These are phyloP conservation scores for Hypoxylon lienhwacheense DNA, from an alignment of 495 filamentous ascomycete species.

Conservation along the genomic window DNA sequence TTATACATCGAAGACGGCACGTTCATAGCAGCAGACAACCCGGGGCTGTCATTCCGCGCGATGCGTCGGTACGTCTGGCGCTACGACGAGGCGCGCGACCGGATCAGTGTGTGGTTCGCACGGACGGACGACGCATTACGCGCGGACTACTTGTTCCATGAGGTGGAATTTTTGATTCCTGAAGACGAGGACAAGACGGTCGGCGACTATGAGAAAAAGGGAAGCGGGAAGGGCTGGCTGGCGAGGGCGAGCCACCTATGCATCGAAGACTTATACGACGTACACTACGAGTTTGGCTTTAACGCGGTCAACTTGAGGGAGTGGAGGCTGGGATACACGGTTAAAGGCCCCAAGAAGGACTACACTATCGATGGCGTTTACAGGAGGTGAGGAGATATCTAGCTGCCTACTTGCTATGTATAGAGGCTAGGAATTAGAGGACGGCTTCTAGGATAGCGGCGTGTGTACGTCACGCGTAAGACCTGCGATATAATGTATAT, in stretches of 20 bases:
- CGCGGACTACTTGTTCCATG: conserved; percentile 70
- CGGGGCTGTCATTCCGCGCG: conserved; percentile 50
- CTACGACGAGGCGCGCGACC: conserved; percentile 56
- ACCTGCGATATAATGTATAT: too few relatives aligned
- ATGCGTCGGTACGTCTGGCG: conserved; percentile 61
- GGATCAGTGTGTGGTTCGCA: conserved; percentile 68
- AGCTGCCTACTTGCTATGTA: too few relatives aligned
- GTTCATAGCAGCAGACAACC: conserved; percentile 51
- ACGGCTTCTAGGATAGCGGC: too few relatives aligned
- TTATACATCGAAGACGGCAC: conserved; percentile 66
- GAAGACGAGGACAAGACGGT: conserved; percentile 11
- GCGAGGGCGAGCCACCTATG: conserved; percentile 65
- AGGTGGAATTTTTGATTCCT: conserved; percentile 48
- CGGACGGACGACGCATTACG: conserved; percentile 56
- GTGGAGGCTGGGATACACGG: conserved; percentile 62
- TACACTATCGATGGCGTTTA: conserved; percentile 61
- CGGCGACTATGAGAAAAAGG: background rate
- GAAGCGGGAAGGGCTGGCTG: conserved; percentile 46
- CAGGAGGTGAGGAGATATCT: conserved; percentile 33
- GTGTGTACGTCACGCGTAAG: too few relatives aligned
- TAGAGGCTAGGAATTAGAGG: too few relatives aligned
- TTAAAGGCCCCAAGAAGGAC: conserved; percentile 69
- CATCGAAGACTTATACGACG: conserved; percentile 64
- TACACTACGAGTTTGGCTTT: conserved; percentile 63
- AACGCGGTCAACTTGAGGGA: conserved; percentile 51